Percentiles rank a stretch among this genome's conserved stretches.
Conservation (phyloP, 345 rosid genomes). For the Psidium guajava region DNA sequence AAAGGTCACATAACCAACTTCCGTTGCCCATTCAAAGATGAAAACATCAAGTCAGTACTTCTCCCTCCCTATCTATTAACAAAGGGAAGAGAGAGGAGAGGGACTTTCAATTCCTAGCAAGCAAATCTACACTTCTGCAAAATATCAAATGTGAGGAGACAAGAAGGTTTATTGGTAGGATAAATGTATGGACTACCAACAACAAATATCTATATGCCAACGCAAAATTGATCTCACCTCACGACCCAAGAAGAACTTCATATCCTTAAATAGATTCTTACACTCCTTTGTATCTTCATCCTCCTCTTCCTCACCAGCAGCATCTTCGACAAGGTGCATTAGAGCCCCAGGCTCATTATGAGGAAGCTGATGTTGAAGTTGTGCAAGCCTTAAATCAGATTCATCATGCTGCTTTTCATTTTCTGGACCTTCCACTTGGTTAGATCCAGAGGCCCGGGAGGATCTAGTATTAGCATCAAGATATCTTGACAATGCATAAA, state of each 20-base stretch:
- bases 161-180: neutral
- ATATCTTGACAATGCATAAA: constrained; percentile 82
- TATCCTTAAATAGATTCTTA: constrained; percentile 55
- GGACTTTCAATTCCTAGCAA: neutral
- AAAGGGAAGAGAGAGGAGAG: neutral
- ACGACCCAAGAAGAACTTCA: constrained; percentile 84
- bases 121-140: neutral
- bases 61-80: neutral
- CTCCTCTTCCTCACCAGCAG: constrained; percentile 57
- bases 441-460: constrained; percentile 24
- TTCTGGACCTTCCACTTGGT: constrained; percentile 17
- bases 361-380: constrained; percentile 93
- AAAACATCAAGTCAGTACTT: neutral
- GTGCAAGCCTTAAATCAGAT: constrained; percentile 86
- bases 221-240: constrained; percentile 47
- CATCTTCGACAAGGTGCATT: constrained; percentile 76
- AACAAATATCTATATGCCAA: neutral
- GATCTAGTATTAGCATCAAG: constrained; percentile 49
- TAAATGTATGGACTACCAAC: neutral
- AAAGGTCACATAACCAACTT: neutral
- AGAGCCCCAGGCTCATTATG: constrained; percentile 86
- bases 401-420: constrained; percentile 27
- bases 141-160: neutral
- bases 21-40: neutral
- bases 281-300: constrained; percentile 83